These are phyloP conservation scores for Wallacemonas sp. DNA, from an alignment of 208 protist genomes.

Conservation along the genomic window DNA sequence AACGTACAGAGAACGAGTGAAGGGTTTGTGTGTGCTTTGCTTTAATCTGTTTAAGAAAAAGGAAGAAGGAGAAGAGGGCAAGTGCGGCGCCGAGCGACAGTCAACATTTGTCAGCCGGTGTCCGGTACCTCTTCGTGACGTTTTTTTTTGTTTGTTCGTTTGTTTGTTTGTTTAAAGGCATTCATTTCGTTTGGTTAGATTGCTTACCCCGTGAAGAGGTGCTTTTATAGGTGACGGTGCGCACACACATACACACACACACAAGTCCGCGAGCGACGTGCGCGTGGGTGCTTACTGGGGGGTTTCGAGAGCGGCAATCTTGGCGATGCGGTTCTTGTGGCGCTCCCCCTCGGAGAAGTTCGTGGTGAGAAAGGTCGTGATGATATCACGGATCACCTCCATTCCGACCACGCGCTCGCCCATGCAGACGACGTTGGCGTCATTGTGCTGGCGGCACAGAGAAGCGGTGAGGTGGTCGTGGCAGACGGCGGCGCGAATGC, in stretches of 20 bases:
- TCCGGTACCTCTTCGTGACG: too few species aligned
- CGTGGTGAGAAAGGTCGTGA: constrained; percentile 85
- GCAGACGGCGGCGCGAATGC: constrained; percentile 93
- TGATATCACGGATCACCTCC: constrained; percentile 87
- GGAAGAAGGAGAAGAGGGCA: too few species aligned
- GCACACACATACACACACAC: too few species aligned
- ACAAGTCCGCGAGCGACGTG: too few species aligned
- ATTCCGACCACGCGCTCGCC: constrained; percentile 82
- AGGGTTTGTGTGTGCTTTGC: too few species aligned
- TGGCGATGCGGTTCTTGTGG: constrained; percentile 69
- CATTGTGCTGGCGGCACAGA: constrained; percentile 90
- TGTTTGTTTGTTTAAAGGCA: constrained; percentile 17
- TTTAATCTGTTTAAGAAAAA: too few species aligned
- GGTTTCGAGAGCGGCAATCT: constrained; percentile 51
- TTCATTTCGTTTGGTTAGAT: constrained; percentile 2
- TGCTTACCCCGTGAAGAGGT: too few species aligned
- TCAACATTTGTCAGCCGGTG: too few species aligned
- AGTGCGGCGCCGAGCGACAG: too few species aligned
- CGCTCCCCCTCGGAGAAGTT: constrained; percentile 78
- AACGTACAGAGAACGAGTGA: too few species aligned
- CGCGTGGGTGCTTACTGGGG: not conserved
- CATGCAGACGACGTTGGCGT: constrained; percentile 92
- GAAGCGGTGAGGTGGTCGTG: constrained; percentile 91
- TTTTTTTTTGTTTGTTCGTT: constrained; percentile 3
- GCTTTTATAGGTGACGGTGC: too few species aligned